These are phyloP conservation scores for Cyberlindnera petersonii DNA, from an alignment of 805 yeast species.

Conservation along the genomic window DNA sequence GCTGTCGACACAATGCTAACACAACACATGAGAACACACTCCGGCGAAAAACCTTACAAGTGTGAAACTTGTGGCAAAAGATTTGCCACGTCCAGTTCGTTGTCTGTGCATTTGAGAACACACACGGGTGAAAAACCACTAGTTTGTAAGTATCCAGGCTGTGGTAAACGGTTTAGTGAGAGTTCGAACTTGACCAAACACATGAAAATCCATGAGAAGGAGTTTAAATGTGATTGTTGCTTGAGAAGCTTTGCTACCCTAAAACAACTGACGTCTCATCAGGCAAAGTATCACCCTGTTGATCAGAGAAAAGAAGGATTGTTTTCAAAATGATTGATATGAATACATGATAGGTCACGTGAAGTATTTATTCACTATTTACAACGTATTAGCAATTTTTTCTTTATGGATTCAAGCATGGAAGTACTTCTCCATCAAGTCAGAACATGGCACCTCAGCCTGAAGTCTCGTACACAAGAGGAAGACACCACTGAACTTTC, in stretches of 20 bases:
- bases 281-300: slow-evolving; percentile 19
- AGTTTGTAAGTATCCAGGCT: slow-evolving; percentile 71
- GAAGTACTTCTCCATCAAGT: slow-evolving; percentile 71
- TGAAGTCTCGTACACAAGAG: slow-evolving; percentile 80
- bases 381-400: not conserved
- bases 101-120: slow-evolving; percentile 77
- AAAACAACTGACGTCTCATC: slow-evolving; percentile 40
- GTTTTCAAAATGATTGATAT: not conserved
- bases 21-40: slow-evolving; percentile 81
- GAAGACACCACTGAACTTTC: slow-evolving; percentile 93
- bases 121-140: slow-evolving; percentile 93
- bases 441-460: slow-evolving; percentile 78
- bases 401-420: not conserved
- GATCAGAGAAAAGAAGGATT: not conserved
- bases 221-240: slow-evolving; percentile 49
- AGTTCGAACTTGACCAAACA: slow-evolving; percentile 87
- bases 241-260: slow-evolving; percentile 47
- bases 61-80: slow-evolving; percentile 72
- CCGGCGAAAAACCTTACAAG: slow-evolving; percentile 83
- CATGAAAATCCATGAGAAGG: slow-evolving; percentile 67
- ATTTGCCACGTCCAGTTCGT: slow-evolving; percentile 78
- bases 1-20: slow-evolving; percentile 73
- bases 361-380: not conserved
- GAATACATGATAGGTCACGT: no score
- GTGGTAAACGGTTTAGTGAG: slow-evolving; percentile 84